Evolutionary conservation across 257 asterid species (phyloP).

Genomic region (Solanum arcanum): DNA sequence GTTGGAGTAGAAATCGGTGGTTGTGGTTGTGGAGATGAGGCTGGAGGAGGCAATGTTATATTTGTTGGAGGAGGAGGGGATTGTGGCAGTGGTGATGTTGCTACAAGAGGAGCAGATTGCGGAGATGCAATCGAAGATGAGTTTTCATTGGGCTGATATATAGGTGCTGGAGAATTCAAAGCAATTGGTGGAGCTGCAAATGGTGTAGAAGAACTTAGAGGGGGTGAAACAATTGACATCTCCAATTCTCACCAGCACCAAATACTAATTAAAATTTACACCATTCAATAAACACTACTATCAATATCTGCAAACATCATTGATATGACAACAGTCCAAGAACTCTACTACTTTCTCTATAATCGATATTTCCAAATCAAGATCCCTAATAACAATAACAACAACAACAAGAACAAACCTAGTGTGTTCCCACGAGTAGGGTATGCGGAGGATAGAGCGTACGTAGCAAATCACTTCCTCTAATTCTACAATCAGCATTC

Average conservation of each 20-base stretch:
- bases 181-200: constrained; percentile 9
- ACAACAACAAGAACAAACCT: neutral
- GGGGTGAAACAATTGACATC: constrained; percentile 1
- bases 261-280: neutral
- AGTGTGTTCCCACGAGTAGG: neutral
- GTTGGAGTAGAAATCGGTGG: constrained; percentile 5
- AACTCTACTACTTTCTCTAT: neutral
- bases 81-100: neutral
- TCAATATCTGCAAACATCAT: neutral
- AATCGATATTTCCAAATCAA: neutral
- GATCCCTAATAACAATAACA: neutral
- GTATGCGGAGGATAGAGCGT: fast-evolving
- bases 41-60: neutral
- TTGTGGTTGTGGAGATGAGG: neutral
- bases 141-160: neutral
- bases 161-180: neutral
- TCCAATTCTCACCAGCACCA: constrained; percentile 16
- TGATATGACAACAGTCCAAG: neutral
- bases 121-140: neutral
- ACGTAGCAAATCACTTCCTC: neutral
- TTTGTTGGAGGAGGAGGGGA: neutral
- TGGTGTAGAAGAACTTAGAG: constrained; percentile 17
- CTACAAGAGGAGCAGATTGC: constrained; percentile 1
- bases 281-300: neutral
- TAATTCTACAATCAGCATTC: neutral